Evolutionary conservation across 176 grass and related monocot species (phyloP).

Genomic region (Calamus simplicifolius): DNA sequence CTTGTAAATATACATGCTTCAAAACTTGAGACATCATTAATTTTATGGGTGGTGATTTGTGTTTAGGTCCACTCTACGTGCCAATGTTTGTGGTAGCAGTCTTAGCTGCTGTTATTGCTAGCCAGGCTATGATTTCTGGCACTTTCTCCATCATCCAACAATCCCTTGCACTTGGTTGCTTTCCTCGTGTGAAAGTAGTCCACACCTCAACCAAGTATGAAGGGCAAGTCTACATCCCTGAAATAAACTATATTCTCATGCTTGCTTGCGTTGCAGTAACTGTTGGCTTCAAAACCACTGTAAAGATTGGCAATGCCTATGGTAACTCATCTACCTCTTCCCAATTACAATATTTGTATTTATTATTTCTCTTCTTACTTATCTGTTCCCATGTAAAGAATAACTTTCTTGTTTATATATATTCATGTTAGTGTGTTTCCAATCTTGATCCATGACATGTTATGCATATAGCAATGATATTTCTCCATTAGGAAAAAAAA

Average conservation of each 20-base stretch:
- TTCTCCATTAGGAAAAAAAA: too few species aligned
- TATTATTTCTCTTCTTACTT: too few species aligned
- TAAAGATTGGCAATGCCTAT: slow-evolving; percentile 64
- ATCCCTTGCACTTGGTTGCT: slow-evolving; percentile 54
- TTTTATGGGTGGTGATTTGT: neutral
- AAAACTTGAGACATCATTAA: too few species aligned
- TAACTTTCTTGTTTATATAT: too few species aligned
- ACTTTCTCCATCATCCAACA: slow-evolving; percentile 60
- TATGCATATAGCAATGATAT: too few species aligned
- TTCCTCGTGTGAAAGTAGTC: slow-evolving; percentile 49
- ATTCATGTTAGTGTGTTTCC: too few species aligned
- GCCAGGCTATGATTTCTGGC: slow-evolving; percentile 73
- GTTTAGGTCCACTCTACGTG: slow-evolving; percentile 47
- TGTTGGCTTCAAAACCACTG: slow-evolving; percentile 49
- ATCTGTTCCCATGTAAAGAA: too few species aligned
- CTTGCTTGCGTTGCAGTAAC: slow-evolving; percentile 54
- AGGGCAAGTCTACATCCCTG: slow-evolving; percentile 68
- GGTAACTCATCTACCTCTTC: slow-evolving; percentile 23
- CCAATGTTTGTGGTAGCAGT: slow-evolving; percentile 57
- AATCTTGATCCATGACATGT: too few species aligned
- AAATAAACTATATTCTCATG: slow-evolving; percentile 61
- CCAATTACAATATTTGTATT: neutral
- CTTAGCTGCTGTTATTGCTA: slow-evolving; percentile 50
- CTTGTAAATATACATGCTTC: too few species aligned
- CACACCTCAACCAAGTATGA: slow-evolving; percentile 60